Base-by-base conservation (phyloP, 306 rosid species). In the Mimosa pudica region DNA sequence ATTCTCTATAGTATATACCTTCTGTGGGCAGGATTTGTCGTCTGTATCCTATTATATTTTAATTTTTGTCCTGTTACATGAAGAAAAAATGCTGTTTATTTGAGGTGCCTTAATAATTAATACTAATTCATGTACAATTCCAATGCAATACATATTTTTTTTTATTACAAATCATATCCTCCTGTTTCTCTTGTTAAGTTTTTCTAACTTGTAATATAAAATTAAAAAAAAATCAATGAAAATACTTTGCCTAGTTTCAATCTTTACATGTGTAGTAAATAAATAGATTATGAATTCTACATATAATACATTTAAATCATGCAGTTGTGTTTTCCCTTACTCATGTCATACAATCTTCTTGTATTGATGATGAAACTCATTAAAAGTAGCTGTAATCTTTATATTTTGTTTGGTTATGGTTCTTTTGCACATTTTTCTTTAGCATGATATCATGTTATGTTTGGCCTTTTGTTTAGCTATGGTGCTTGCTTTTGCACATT, bases 11-110 rank as follows among this genome's bases (percentile, higher is more conserved):
- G 30, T 24, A 24, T 24, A 24, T 80, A 45, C 60, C 72, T 67
- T 33, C 54, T 24, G 4, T 66, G 65, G 66, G 42, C 61, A 64
- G 42, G 75, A 69, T 20, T 69, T 10, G 73, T 45, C 17, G 55
- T 17, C 36, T 18, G 17, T 52, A 10, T 67, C 24, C 51, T 57
- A 48, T 58, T 52, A 33, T 66, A 58, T 52, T 17, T 30, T 61
- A 10, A 14, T 9, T 16, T 76, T 57, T 49, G 76, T 64, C 57
- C 64, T 35, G 70, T 16, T 46, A 73, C 77, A 71, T 52, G 82
- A 58, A 74, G n/a, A 51, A 65, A 18, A 7, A 16, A n/a, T 57
- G 38, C 48, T 11, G 63, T 76, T 71, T 66, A 58, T 72, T 47
- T 36, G 24, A 24, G 38, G 42, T 48, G 12, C 61, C 44, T 6